A percentile compares a stretch with the other conserved stretches of the same genome.
Conservation (phyloP, 2,329 filamentous ascomycete genomes). For the Cladosporium sp. region DNA sequence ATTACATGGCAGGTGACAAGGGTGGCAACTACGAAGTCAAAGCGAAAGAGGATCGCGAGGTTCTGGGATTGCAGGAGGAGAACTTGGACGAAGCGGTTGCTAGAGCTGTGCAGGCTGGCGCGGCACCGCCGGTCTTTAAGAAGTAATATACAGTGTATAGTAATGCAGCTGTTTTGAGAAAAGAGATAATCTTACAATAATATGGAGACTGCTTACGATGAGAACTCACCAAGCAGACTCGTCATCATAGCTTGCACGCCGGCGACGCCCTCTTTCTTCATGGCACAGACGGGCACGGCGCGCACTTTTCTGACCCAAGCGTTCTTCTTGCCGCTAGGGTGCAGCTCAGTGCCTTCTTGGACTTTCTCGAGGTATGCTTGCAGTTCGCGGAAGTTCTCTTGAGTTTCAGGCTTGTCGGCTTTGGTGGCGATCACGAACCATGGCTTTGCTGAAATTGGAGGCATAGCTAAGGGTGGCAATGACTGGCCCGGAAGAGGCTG, state of each 20-base stretch:
- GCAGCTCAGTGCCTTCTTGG: slow-evolving; percentile 56
- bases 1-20: slow-evolving; percentile 20
- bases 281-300: slow-evolving; percentile 84
- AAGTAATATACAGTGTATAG: background rate
- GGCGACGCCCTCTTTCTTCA: slow-evolving; percentile 78
- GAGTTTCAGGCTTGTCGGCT: slow-evolving; percentile 74
- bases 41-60: slow-evolving; percentile 34
- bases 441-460: slow-evolving; percentile 86
- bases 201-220: background rate
- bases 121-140: background rate
- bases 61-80: slow-evolving; percentile 37
- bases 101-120: slow-evolving; percentile 21
- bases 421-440: slow-evolving; percentile 97
- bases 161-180: background rate
- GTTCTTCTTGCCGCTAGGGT: slow-evolving; percentile 67
- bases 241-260: slow-evolving; percentile 69
- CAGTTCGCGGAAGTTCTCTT: slow-evolving; percentile 69
- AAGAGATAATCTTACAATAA: background rate
- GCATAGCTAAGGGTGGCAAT: slow-evolving; percentile 47
- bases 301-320: slow-evolving; percentile 56
- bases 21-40: slow-evolving; percentile 25
- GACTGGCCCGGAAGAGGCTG: slow-evolving; percentile 20
- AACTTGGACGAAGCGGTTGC: slow-evolving; percentile 35
- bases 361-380: slow-evolving; percentile 67
- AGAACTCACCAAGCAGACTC: slow-evolving; percentile 51